Base-by-base conservation (phyloP, 257 asterid species). In the Lavandula angustifolia region DNA sequence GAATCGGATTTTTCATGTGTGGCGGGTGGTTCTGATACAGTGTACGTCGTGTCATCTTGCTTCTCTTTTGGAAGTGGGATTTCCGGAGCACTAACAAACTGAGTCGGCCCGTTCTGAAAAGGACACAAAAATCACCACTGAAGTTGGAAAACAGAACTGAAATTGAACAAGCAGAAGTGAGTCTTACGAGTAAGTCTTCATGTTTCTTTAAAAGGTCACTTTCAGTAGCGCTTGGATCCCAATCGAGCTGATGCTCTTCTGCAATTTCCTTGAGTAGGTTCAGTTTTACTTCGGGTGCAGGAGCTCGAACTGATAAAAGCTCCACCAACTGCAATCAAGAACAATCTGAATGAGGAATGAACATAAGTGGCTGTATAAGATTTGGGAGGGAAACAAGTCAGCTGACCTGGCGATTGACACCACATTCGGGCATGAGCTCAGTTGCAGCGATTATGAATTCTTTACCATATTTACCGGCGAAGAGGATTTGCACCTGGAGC, bases 381-480 rank as follows among this genome's bases (percentile, higher is more conserved):
- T 3, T 22, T 33, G 16, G 72, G 43, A 46, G 41, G 50, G 72
- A 44, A 14, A 41, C 6, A 54, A 35, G 22, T 35, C 14, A 9
- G 60, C 64, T 56, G 42, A 94, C 99, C 99, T 94, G 96, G 6
- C 98, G 92, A 74, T 94, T 94, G 74, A 94, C 98, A 47, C 99
- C 98, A 72, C 94, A 90, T 55, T 87, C 99, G 1, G 99, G 98
- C 95, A 77, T 80, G 65, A 94, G 95, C 82, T 90, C 99, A 4
- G 95, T 83, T 62, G 99, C 98, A 48, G 96, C 88, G 27, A 81
- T 5, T 14, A 90, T 88, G 32, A 90, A 94, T 60, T 94, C 96
- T 81, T 85, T 86, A 60, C 98, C 96, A 44, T 94, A 94, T 86
- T 94, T 94, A 6, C 88, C 87, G 37, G 85, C 81, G 73, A 94